These are phyloP conservation scores for Panus rudis DNA, from an alignment of 768 basidiomycete genomes.

Conservation along the genomic window DNA sequence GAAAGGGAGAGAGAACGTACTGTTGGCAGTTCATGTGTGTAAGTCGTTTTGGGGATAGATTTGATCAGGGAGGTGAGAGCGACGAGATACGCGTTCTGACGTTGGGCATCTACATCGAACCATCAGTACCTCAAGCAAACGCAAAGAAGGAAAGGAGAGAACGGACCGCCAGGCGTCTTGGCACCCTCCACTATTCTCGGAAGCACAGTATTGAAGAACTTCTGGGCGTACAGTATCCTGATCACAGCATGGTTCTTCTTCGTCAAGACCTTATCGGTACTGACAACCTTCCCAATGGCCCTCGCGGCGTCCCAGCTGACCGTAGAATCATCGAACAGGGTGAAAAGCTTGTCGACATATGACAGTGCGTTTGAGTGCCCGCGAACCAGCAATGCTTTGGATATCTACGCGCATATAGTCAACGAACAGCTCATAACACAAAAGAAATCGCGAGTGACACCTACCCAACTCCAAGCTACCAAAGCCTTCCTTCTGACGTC, in stretches of 20 bases:
- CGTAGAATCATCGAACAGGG: conserved; percentile 56
- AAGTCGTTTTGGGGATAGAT: conserved; percentile 70
- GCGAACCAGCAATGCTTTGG: conserved; percentile 72
- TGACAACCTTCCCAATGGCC: conserved; percentile 61
- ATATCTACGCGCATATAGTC: conserved; percentile 53
- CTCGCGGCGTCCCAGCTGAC: conserved; percentile 72
- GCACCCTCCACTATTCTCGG: conserved; percentile 71
- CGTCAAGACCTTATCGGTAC: conserved; percentile 55
- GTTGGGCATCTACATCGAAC: conserved; percentile 34
- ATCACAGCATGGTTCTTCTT: conserved; percentile 75
- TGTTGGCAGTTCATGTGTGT: conserved; percentile 57
- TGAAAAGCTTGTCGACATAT: conserved; percentile 61
- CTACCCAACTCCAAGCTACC: conserved; percentile 64
- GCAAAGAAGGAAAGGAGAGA: neutral
- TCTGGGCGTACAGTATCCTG: conserved; percentile 70
- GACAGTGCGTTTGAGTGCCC: conserved; percentile 52
- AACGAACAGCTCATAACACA: conserved; percentile 1
- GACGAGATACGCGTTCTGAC: conserved; percentile 69
- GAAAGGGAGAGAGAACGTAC: conserved; percentile 31
- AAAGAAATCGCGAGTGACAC: conserved; percentile 9
- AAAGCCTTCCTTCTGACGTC: conserved; percentile 48
- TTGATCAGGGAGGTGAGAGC: conserved; percentile 79
- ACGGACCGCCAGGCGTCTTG: conserved; percentile 46
- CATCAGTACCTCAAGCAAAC: neutral
- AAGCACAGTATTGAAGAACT: conserved; percentile 63